Conservation (phyloP, 257 asterid genomes). For the Dorcoceras hygrometricum region DNA sequence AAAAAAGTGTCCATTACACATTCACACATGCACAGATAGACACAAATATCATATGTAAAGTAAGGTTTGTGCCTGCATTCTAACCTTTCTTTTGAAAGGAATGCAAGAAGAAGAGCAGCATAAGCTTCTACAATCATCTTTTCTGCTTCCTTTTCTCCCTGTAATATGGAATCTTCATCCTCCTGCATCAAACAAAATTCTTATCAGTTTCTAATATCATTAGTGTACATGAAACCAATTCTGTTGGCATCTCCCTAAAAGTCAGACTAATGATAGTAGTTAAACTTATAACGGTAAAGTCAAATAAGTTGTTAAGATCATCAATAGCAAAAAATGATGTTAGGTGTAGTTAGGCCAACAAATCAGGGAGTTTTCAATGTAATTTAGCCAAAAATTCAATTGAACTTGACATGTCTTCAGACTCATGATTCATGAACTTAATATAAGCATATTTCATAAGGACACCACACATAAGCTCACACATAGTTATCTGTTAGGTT, state of each 20-base stretch:
- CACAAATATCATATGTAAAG: background rate
- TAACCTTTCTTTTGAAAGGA: conserved; percentile 94
- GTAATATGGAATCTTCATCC: conserved; percentile 76
- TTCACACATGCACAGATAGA: background rate
- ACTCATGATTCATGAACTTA: background rate
- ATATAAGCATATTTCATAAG: no score
- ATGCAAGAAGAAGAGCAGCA: conserved; percentile 95
- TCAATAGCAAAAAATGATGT: background rate
- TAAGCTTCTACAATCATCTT: conserved; percentile 97
- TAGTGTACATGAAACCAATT: background rate
- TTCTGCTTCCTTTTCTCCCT: conserved; percentile 94
- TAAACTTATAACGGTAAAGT: no score
- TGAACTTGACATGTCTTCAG: background rate
- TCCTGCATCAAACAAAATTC: conserved; percentile 52
- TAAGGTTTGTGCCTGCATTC: conserved; percentile 5
- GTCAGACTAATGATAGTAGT: background rate
- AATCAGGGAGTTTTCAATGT: background rate
- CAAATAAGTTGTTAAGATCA: background rate
- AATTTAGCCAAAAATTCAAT: background rate
- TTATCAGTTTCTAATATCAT: background rate
- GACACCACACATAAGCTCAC: background rate
- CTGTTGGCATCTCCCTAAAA: background rate
- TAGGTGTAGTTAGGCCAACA: background rate
- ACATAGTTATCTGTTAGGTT: no score
- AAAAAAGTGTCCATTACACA: background rate